These are phyloP conservation scores for Phylloboletellus chloephorus DNA, from an alignment of 1,284 basidiomycete species.

Conservation along the genomic window DNA sequence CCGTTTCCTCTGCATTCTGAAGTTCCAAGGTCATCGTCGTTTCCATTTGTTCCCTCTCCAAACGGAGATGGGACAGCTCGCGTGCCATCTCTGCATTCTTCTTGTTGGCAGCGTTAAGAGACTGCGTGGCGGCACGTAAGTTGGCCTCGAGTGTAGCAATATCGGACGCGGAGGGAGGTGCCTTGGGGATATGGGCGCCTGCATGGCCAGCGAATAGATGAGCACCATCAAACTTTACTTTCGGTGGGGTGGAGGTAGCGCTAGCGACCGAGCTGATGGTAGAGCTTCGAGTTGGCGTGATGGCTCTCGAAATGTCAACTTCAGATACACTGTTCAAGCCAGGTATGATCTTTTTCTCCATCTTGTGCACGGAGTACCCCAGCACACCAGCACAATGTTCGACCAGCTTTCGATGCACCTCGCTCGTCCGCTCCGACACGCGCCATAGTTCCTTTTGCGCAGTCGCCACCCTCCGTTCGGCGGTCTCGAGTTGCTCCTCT, in stretches of 20 bases:
- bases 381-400: slow-evolving; percentile 77
- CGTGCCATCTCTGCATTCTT: slow-evolving; percentile 56
- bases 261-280: slow-evolving; percentile 50
- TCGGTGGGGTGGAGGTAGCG: slow-evolving; percentile 40
- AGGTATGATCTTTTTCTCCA: slow-evolving; percentile 56
- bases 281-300: slow-evolving; percentile 47
- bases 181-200: slow-evolving; percentile 46
- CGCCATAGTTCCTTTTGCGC: slow-evolving; percentile 67
- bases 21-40: slow-evolving; percentile 59
- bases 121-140: slow-evolving; percentile 52
- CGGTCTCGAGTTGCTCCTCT: slow-evolving; percentile 63
- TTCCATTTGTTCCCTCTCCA: slow-evolving; percentile 64
- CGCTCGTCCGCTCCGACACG: slow-evolving; percentile 55
- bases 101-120: slow-evolving; percentile 51
- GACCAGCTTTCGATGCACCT: slow-evolving; percentile 56
- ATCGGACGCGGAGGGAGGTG: slow-evolving; percentile 36
- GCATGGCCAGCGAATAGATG: slow-evolving; percentile 78
- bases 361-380: slow-evolving; percentile 58
- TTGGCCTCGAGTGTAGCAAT: slow-evolving; percentile 50
- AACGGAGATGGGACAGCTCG: slow-evolving; percentile 52
- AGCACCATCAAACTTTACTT: slow-evolving; percentile 66
- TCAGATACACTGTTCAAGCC: slow-evolving; percentile 24
- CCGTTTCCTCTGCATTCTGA: slow-evolving; percentile 59
- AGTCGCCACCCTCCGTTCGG: slow-evolving; percentile 60
- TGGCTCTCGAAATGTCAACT: slow-evolving; percentile 46